Evolutionary conservation across 2,329 filamentous ascomycete species (phyloP), one percentile per base, ranked within the genome.

Genomic region (Penicillium psychrosexuale): DNA sequence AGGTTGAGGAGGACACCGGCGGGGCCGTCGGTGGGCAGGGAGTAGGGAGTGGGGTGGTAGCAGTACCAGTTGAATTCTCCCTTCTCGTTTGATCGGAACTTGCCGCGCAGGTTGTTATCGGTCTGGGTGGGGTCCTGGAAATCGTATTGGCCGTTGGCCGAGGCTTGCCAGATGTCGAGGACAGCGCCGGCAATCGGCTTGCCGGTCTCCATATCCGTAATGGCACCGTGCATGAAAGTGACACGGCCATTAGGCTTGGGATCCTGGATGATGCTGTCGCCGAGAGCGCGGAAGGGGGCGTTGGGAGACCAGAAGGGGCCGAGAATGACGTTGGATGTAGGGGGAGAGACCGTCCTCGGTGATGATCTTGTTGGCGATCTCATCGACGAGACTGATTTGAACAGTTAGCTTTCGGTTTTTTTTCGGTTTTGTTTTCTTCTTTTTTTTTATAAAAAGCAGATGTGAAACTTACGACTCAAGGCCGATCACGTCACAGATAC

Each of bases 101-200:
- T 90, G 71, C 88, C 88, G 40, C 88, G 83, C 39, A 90, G 80
- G 78, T 91, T 91, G 81, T 90, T 88, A 69, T 84, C 83, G 47
- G 77, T 75, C 78, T 90, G 87, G 75, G 84, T 84, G 53, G 86
- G 86, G 72, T 90, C 88, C 73, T 89, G 86, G 80, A 88, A 84
- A 68, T 89, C 86, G 78, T 90, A 90, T 70, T 86, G 85, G 71
- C 87, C 87, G 76, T 90, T 90, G 72, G 85, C 79, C 61, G 83
- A 87, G 47, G 88, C 87, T 70, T 91, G 86, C 88, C 88, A 91
- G 77, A 90, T 87, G 69, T 91, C 88, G 66, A 91, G 84, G 60
- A 89, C 84, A 63, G 87, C 87, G 66, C 80, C 78, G 51, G 80
- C 80, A 65, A 91, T 85, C 58, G 84, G 84, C 75, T 82, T 81